Conservation (phyloP, 2,329 filamentous ascomycete genomes). For the Emydomyces testavorans region DNA sequence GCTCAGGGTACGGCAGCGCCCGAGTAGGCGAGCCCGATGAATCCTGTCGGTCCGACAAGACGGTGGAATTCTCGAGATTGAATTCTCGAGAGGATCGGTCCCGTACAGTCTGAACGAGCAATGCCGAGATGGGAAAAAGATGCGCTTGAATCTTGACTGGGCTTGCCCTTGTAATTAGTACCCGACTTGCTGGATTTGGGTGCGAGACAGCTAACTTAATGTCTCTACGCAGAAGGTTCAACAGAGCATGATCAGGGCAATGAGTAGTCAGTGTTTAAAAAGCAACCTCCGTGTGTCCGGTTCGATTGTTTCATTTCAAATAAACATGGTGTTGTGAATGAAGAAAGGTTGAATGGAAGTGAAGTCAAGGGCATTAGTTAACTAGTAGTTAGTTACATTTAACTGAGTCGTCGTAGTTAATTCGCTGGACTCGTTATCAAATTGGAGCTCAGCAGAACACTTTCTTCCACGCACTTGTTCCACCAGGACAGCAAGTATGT, state of each 20-base stretch:
- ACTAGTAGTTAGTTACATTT: constrained; percentile 1
- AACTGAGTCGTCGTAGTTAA: neutral
- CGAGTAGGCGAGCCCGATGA: constrained; percentile 32
- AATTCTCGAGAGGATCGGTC: neutral
- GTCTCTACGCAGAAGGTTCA: constrained; percentile 2
- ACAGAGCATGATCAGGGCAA: neutral
- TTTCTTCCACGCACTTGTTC: neutral
- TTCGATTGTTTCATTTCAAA: neutral
- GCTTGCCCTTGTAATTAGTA: neutral
- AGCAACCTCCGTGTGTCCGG: neutral
- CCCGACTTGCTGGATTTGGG: constrained; percentile 3
- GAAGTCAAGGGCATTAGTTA: neutral
- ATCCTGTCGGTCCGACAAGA: constrained; percentile 27
- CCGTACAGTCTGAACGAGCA: neutral
- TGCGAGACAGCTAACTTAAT: too few species aligned
- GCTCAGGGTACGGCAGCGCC: constrained; percentile 33
- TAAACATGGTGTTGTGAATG: neutral
- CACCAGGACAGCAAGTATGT: neutral
- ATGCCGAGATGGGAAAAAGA: neutral
- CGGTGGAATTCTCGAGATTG: constrained; percentile 13
- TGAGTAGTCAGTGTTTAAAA: neutral
- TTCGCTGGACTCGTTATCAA: neutral
- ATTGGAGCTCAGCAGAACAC: neutral
- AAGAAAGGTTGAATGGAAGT: neutral
- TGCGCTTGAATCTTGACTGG: constrained; percentile 3